phyloP scores from a whole-genome alignment of 192 early-diverging fungal species.

The Spinellus fusiger region DNA sequence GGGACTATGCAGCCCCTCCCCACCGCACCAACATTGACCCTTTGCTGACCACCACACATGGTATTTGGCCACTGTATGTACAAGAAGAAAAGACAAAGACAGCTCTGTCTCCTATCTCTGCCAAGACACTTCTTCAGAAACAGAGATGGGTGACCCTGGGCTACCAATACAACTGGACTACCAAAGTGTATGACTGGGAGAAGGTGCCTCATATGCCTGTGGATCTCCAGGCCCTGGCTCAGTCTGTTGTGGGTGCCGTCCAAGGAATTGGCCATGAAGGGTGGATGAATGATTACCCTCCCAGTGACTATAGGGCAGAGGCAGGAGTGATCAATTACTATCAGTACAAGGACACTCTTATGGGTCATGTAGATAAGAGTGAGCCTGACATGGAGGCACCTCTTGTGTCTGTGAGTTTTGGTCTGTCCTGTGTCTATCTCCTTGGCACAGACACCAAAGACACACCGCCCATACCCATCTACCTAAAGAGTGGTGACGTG shows the following conservation, averaged over 20 bases:
- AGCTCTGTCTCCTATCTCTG: conserved; percentile 18
- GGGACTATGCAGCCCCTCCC: conserved; percentile 67
- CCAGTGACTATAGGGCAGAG: conserved; percentile 60
- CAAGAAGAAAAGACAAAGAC: background rate
- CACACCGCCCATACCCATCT: conserved; percentile 59
- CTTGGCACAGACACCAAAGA: conserved; percentile 73
- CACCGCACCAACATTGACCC: conserved; percentile 85
- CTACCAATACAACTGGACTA: conserved; percentile 77
- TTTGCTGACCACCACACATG: conserved; percentile 57
- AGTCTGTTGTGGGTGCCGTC: conserved; percentile 61
- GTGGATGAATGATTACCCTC: conserved; percentile 50
- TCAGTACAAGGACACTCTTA: conserved; percentile 71
- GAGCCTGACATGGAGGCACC: conserved; percentile 84
- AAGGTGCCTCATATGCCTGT: conserved; percentile 60
- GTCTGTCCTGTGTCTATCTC: conserved; percentile 76
- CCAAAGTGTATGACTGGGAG: conserved; percentile 73
- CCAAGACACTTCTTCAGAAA: conserved; percentile 41
- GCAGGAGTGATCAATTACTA: conserved; percentile 97
- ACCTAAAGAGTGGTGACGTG: conserved; percentile 80
- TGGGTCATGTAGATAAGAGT: conserved; percentile 89
- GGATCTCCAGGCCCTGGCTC: conserved; percentile 54
- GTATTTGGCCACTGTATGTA: conserved; percentile 59
- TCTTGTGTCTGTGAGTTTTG: conserved; percentile 71
- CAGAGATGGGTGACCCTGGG: conserved; percentile 76
- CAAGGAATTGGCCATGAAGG: conserved; percentile 33